Evolutionary conservation across 2,329 filamentous ascomycete species (phyloP), one percentile per base, ranked within the genome.

Genomic region (Ampelomyces quisqualis): DNA sequence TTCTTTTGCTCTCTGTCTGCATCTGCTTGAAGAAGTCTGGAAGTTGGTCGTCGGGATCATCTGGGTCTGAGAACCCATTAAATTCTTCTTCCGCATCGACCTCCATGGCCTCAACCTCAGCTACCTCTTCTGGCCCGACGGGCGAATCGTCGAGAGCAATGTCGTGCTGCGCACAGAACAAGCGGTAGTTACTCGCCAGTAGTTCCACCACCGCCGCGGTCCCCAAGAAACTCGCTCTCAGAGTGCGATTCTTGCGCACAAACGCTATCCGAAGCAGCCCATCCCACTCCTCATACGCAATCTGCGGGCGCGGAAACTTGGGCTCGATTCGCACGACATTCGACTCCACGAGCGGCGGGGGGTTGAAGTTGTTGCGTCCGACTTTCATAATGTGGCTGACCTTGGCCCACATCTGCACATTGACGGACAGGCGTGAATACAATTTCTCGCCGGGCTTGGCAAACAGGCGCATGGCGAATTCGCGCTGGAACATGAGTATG

Each of bases 211-310:
- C 85, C 55, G 88, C 88, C 42, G 82, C 84, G 10, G 86, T 90
- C 11, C 86, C 86, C 36, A 94, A 74, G 72, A 90, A 95, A 47
- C 82, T 85, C 4, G 88, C 85, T 26, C 90, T 78, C 38, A 97
- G 73, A 1, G 89, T 95, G 69, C 90, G 89, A 71, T 97, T 97
- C 73, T 95, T 93, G 55, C 93, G 77, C 37, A 86, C 83, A 56
- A 95, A 95, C 47, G 84, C 82, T 27, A 95, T 82, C 35, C 88
- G 77, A 47, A 97, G 70, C 64, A 97, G 76, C 7, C 91, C 90
- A 63, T 97, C 91, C 85, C 90, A 96, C 69, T 97, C 93, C 38
- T 94, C 89, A 70, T 91, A 97, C 64, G 83, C 88, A 51, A 97
- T 90, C 55, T 89, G 85, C 38, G 91, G 91, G 24, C 89, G 75